Evolutionary conservation across 192 early-diverging fungal species (phyloP).

Genomic region (Entomortierella chlamydospora): DNA sequence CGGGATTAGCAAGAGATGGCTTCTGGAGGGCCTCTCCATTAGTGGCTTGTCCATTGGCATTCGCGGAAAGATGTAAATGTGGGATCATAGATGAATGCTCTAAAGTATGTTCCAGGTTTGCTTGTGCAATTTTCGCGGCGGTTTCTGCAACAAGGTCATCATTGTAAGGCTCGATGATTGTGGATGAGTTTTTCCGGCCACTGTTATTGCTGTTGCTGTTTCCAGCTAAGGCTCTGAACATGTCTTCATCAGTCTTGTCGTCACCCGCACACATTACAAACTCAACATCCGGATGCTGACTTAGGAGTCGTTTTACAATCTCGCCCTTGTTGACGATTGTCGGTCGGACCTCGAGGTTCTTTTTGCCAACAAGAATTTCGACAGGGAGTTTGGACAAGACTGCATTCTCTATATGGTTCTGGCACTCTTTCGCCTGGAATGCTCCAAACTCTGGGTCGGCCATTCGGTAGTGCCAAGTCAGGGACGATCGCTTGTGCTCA

Average conservation of each 20-base stretch:
- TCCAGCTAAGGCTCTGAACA: slow-evolving; percentile 82
- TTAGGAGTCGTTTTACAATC: slow-evolving; percentile 89
- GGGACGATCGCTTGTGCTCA: slow-evolving; percentile 90
- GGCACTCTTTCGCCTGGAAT: slow-evolving; percentile 98
- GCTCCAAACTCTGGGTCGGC: slow-evolving; percentile 95
- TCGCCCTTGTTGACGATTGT: slow-evolving; percentile 96
- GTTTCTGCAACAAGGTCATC: slow-evolving; percentile 35
- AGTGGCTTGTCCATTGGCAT: background rate
- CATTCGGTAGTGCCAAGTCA: slow-evolving; percentile 98
- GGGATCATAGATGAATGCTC: slow-evolving; percentile 14
- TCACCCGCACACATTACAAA: slow-evolving; percentile 97
- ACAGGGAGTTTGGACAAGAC: slow-evolving; percentile 95
- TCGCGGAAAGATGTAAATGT: slow-evolving; percentile 3
- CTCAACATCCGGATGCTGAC: slow-evolving; percentile 73
- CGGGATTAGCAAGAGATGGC: background rate
- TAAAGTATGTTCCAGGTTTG: slow-evolving; percentile 20
- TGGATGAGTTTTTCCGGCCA: background rate
- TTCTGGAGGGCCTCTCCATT: background rate
- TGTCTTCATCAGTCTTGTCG: slow-evolving; percentile 98
- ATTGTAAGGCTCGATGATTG: slow-evolving; percentile 28
- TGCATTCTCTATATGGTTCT: slow-evolving; percentile 92
- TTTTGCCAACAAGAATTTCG: slow-evolving; percentile 95
- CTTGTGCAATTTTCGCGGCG: slow-evolving; percentile 31
- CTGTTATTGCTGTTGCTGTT: slow-evolving; percentile 6
- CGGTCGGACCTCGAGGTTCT: slow-evolving; percentile 95